These are phyloP conservation scores for Acanthamoeba culbertsoni DNA, from an alignment of 208 protist species.

Conservation along the genomic window DNA sequence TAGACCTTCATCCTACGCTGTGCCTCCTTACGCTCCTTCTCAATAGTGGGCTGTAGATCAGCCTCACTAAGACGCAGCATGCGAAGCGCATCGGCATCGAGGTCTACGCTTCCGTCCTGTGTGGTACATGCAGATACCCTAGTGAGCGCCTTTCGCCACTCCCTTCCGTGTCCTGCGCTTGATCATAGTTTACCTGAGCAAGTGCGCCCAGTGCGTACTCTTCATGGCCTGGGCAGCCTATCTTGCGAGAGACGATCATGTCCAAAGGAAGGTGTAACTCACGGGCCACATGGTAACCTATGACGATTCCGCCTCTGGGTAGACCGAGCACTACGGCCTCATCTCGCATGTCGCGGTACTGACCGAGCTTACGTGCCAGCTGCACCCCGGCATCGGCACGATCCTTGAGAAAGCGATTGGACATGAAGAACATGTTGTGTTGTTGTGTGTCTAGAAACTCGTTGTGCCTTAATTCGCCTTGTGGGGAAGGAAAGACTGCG, in stretches of 20 bases:
- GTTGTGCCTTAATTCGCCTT: no score
- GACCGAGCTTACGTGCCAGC: neutral
- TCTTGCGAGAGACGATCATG: slow-evolving; percentile 65
- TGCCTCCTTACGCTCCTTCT: slow-evolving; percentile 43
- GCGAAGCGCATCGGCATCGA: neutral
- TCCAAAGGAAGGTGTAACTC: slow-evolving; percentile 22
- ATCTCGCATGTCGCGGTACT: neutral
- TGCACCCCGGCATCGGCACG: neutral
- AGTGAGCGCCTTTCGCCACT: no score
- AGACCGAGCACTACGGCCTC: slow-evolving; percentile 48
- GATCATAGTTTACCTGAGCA: neutral
- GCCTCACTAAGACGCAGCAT: neutral
- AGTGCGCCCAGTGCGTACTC: slow-evolving; percentile 69
- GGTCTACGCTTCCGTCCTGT: slow-evolving; percentile 45
- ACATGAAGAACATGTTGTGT: neutral
- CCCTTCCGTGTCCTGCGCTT: no score
- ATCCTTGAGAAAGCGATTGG: neutral
- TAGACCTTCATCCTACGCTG: slow-evolving; percentile 47
- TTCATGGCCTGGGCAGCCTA: slow-evolving; percentile 58
- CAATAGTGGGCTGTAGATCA: slow-evolving; percentile 19
- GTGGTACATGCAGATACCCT: neutral
- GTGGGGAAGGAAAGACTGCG: no score
- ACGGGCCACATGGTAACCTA: slow-evolving; percentile 41
- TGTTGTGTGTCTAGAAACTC: no score
- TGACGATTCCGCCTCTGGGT: slow-evolving; percentile 65